A percentile compares a stretch with the other conserved stretches of the same genome.
Evolutionary conservation across 805 yeast genomes (phyloP).

Genomic region (Kodamaea leandrae): DNA sequence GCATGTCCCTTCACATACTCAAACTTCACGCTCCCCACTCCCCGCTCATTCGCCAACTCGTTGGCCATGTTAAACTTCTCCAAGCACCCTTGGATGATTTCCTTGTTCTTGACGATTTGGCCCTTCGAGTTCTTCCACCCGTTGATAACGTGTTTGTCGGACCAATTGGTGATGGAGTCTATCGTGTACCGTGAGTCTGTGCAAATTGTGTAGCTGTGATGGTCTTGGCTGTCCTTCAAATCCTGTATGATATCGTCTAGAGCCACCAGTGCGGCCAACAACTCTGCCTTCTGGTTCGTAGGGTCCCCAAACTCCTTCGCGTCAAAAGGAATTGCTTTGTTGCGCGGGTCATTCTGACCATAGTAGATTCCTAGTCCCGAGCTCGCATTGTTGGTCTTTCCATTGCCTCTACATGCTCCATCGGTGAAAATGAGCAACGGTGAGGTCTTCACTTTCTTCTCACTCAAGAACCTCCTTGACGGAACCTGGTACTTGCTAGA

Average conservation of each 20-base stretch:
- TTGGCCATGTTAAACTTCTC: conserved; percentile 34
- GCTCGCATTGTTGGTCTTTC: conserved; percentile 33
- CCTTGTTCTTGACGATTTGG: conserved; percentile 48
- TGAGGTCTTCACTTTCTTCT: background rate
- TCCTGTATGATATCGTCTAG: conserved; percentile 38
- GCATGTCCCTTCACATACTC: conserved; percentile 72
- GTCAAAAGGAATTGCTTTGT: conserved; percentile 52
- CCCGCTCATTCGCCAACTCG: conserved; percentile 27
- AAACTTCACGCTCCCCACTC: conserved; percentile 44
- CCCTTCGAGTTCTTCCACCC: conserved; percentile 52
- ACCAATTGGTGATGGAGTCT: conserved; percentile 58
- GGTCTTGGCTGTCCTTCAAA: background rate
- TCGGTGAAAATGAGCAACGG: conserved; percentile 57
- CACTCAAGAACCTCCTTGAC: conserved; percentile 1
- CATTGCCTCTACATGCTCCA: conserved; percentile 72
- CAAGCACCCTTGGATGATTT: conserved; percentile 40
- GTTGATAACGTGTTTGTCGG: conserved; percentile 51
- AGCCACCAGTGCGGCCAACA: conserved; percentile 63
- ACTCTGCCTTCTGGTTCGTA: conserved; percentile 82
- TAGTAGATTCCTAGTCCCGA: conserved; percentile 80
- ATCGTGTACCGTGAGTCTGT: conserved; percentile 74
- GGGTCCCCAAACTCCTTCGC: conserved; percentile 31
- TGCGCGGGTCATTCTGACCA: conserved; percentile 53
- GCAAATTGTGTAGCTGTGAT: conserved; percentile 39
- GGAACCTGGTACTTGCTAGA: conserved; percentile 2